These are phyloP conservation scores for Tulasnella sp. DNA, from an alignment of 768 basidiomycete species.

Conservation along the genomic window DNA sequence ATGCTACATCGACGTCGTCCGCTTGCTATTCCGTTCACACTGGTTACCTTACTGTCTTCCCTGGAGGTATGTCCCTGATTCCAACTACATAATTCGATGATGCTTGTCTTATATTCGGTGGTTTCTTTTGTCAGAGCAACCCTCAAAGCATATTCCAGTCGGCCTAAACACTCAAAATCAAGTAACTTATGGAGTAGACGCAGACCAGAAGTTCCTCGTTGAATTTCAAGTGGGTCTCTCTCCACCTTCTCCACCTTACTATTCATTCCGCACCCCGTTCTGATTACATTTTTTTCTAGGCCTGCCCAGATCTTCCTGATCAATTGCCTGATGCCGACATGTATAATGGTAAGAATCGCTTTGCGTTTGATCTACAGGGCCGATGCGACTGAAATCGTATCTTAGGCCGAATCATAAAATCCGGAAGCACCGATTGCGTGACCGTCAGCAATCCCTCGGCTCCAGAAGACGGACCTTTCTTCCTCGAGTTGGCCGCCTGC, in stretches of 20 bases:
- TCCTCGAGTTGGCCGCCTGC: neutral
- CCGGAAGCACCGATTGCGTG: neutral
- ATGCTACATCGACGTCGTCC: neutral
- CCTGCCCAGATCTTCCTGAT: neutral
- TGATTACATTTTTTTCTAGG: neutral
- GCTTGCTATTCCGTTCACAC: neutral
- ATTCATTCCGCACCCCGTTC: too few species aligned
- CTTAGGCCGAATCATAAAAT: neutral
- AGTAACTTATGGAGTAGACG: neutral
- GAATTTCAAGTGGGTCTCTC: neutral
- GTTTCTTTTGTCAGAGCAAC: neutral
- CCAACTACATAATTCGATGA: neutral
- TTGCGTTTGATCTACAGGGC: neutral
- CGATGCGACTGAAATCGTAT: neutral
- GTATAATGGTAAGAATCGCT: neutral
- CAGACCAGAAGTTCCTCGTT: neutral
- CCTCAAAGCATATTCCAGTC: neutral
- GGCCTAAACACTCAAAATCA: neutral
- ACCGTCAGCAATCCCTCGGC: neutral
- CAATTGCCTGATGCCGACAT: neutral
- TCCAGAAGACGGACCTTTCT: neutral
- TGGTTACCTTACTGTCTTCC: neutral
- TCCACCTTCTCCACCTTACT: neutral
- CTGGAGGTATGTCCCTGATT: neutral
- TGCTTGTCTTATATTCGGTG: neutral